phyloP scores from a whole-genome alignment of 495 filamentous ascomycete genomes.

The Baudoinia panamericana region DNA sequence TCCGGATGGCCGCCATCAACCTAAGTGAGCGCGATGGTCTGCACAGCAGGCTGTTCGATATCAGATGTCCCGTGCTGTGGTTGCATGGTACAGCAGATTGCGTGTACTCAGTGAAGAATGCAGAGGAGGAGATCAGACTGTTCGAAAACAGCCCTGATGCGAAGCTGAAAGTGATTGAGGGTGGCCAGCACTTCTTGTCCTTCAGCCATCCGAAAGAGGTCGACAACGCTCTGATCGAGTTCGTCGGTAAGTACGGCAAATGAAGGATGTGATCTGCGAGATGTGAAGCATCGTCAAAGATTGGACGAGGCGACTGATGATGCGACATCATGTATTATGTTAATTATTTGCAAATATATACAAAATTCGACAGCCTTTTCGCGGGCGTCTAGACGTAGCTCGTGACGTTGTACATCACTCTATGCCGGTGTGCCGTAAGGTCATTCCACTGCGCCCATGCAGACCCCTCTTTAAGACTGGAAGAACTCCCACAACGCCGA shows the following conservation, averaged over 20 bases:
- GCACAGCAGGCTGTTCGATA: conserved; percentile 38
- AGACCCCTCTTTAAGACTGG: too few relatives aligned
- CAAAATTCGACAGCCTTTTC: too few relatives aligned
- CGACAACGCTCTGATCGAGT: conserved; percentile 38
- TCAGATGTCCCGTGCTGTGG: conserved; percentile 50
- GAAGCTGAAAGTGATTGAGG: conserved; percentile 36
- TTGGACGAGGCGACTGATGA: too few relatives aligned
- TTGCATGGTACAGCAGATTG: conserved; percentile 37
- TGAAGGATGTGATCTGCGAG: too few relatives aligned
- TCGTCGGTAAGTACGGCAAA: conserved; percentile 33
- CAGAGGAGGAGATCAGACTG: conserved; percentile 43
- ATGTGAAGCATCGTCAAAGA: too few relatives aligned
- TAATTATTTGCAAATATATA: too few relatives aligned
- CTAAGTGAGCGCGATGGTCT: conserved; percentile 48
- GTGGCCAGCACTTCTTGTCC: conserved; percentile 46
- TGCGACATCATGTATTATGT: too few relatives aligned
- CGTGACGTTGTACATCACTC: too few relatives aligned
- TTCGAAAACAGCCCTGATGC: conserved; percentile 42
- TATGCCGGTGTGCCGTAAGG: too few relatives aligned
- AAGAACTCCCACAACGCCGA: too few relatives aligned
- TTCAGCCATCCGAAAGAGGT: conserved; percentile 43
- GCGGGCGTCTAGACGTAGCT: too few relatives aligned
- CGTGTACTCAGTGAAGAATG: conserved; percentile 36
- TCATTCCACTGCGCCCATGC: too few relatives aligned
- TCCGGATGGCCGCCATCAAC: conserved; percentile 44